phyloP scores from a whole-genome alignment of 2,329 filamentous ascomycete species.

The Trichophyton benhamiae region DNA sequence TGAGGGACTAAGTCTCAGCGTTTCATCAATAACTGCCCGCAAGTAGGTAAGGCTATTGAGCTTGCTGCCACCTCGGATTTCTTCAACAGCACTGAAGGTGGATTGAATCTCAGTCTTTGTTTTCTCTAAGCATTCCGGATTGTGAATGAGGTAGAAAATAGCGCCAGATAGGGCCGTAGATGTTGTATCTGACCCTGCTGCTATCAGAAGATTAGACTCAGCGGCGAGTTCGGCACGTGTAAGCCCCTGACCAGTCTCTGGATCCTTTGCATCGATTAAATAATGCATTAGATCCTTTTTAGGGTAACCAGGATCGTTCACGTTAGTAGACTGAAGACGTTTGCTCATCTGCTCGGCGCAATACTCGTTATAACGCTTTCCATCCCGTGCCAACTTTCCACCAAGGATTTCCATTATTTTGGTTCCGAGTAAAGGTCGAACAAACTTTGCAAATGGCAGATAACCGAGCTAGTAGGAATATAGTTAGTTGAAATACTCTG shows the following conservation, averaged over 20 bases:
- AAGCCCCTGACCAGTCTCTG: constrained; percentile 33
- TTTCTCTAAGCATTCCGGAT: constrained; percentile 21
- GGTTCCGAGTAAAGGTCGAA: constrained; percentile 10
- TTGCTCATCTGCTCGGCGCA: constrained; percentile 30
- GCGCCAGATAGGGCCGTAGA: constrained; percentile 25
- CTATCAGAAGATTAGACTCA: constrained; percentile 38
- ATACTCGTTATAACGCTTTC: constrained; percentile 8
- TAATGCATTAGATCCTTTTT: constrained; percentile 39
- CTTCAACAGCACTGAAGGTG: constrained; percentile 23
- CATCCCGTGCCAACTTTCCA: constrained; percentile 10
- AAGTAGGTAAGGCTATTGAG: constrained; percentile 29
- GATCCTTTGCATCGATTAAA: constrained; percentile 35
- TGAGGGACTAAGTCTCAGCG: constrained; percentile 23
- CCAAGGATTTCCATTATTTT: constrained; percentile 9
- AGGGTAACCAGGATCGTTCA: constrained; percentile 15
- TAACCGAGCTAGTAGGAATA: constrained; percentile 9
- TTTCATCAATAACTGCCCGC: constrained; percentile 31
- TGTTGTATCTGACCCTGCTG: constrained; percentile 35
- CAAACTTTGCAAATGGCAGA: constrained; percentile 5
- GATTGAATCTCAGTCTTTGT: constrained; percentile 23
- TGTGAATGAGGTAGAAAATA: constrained; percentile 29
- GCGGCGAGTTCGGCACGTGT: constrained; percentile 36
- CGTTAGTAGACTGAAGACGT: constrained; percentile 22
- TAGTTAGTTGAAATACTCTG: not conserved
- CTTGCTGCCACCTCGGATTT: constrained; percentile 22